phyloP scores from a whole-genome alignment of 225 moss, liverwort and hornwort species.

The Polytrichum formosum region DNA sequence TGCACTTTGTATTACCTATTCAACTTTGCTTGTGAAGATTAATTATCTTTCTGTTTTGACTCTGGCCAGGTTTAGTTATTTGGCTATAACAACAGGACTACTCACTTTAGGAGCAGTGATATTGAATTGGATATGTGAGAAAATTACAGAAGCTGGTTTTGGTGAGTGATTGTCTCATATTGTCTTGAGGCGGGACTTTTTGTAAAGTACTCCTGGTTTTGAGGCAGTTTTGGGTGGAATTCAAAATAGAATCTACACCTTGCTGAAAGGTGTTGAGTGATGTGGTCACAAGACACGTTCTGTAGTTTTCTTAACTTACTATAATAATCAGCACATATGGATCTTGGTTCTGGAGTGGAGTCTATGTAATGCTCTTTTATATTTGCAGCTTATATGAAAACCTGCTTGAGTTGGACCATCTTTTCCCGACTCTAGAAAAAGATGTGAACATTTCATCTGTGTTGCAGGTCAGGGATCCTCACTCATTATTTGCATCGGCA shows the following conservation, averaged over 20 bases:
- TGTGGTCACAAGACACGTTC: too few species aligned
- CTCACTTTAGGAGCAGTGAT: constrained; percentile 81
- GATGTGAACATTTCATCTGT: constrained; percentile 1
- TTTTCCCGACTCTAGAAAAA: too few species aligned
- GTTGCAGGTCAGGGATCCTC: constrained; percentile 94
- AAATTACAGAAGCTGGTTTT: constrained; percentile 94
- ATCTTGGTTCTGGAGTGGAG: background rate
- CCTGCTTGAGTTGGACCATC: too few species aligned
- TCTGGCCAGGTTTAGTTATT: constrained; percentile 70
- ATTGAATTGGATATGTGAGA: constrained; percentile 92
- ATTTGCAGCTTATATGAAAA: background rate
- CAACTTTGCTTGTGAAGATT: too few species aligned
- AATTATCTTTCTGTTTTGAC: constrained; percentile 10
- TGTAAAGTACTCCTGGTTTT: too few species aligned
- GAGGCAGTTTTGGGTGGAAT: too few species aligned
- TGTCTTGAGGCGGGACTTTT: too few species aligned
- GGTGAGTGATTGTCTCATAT: constrained; percentile 44
- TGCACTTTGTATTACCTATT: too few species aligned
- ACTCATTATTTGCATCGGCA: constrained; percentile 95
- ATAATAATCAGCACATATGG: too few species aligned
- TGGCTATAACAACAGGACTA: constrained; percentile 72
- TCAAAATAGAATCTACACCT: too few species aligned
- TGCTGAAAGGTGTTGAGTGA: too few species aligned
- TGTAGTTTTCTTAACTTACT: too few species aligned
- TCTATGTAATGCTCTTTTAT: background rate